A percentile compares a stretch with the other conserved stretches of the same genome.
Conservation (phyloP, 2,329 filamentous ascomycete species). For the Leptosphaerulina australis region DNA sequence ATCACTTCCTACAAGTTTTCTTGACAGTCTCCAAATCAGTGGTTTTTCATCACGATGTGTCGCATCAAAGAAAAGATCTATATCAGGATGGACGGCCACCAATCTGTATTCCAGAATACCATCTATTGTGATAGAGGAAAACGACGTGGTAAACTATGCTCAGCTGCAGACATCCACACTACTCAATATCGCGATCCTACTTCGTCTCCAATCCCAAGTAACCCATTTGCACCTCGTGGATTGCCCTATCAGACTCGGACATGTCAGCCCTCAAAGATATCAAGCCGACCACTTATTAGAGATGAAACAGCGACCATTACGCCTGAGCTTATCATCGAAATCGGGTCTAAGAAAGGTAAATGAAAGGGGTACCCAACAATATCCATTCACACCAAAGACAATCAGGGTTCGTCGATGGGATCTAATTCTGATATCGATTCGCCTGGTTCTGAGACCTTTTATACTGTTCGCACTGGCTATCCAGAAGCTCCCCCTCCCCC, state of each 20-base stretch:
- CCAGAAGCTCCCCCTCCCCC: slow-evolving; percentile 38
- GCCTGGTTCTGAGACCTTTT: slow-evolving; percentile 40
- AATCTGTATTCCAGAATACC: slow-evolving; percentile 32
- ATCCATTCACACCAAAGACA: slow-evolving; percentile 22
- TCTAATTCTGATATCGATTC: slow-evolving; percentile 37
- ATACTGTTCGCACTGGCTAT: slow-evolving; percentile 40
- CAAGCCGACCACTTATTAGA: slow-evolving; percentile 33
- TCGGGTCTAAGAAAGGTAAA: slow-evolving; percentile 35
- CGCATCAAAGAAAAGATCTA: slow-evolving; percentile 42
- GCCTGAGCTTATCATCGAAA: slow-evolving; percentile 38
- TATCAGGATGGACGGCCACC: slow-evolving; percentile 32
- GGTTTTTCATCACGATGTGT: slow-evolving; percentile 36
- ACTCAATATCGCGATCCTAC: slow-evolving; percentile 39
- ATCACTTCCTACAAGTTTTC: not conserved
- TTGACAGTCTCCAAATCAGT: not conserved
- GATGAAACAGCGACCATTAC: slow-evolving; percentile 31
- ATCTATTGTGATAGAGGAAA: slow-evolving; percentile 33
- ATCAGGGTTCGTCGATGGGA: slow-evolving; percentile 29
- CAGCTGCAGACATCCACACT: slow-evolving; percentile 31
- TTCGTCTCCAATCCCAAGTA: slow-evolving; percentile 37
- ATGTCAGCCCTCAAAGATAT: slow-evolving; percentile 34
- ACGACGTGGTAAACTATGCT: slow-evolving; percentile 31
- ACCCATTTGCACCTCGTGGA: slow-evolving; percentile 40
- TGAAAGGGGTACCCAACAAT: slow-evolving; percentile 29
- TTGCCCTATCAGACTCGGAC: slow-evolving; percentile 31